These are phyloP conservation scores for Candida mesenterica DNA, from an alignment of 1,139 yeast genomes.

Conservation along the genomic window DNA sequence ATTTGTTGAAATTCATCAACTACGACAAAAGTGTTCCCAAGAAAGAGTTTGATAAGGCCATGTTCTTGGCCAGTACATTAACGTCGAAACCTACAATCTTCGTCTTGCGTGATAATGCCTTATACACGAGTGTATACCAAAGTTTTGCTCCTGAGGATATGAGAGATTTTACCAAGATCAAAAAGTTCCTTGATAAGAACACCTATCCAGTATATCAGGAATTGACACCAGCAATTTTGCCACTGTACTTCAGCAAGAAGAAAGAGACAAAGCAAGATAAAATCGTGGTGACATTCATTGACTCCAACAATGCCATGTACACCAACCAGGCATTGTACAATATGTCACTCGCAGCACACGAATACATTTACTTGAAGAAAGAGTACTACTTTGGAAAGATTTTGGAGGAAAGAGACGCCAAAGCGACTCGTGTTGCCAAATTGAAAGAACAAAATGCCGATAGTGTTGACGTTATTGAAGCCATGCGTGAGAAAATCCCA, in stretches of 20 bases:
- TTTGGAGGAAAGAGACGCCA: conserved; percentile 36
- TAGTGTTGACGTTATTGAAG: conserved; percentile 39
- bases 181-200: conserved; percentile 46
- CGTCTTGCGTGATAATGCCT: conserved; percentile 55
- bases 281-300: conserved; percentile 54
- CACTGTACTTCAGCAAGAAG: conserved; percentile 35
- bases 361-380: conserved; percentile 47
- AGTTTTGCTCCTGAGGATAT: conserved; percentile 64
- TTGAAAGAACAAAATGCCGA: conserved; percentile 46
- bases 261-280: conserved; percentile 29
- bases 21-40: conserved; percentile 32
- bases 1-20: conserved; percentile 40
- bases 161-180: conserved; percentile 47
- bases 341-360: conserved; percentile 52
- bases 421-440: conserved; percentile 39
- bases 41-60: conserved; percentile 38
- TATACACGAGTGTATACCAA: conserved; percentile 53
- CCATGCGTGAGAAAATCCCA: conserved; percentile 49
- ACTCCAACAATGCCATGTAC: conserved; percentile 37
- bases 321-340: conserved; percentile 40
- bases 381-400: conserved; percentile 43
- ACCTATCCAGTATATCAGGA: conserved; percentile 53
- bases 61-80: conserved; percentile 50
- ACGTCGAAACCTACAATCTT: conserved; percentile 61
- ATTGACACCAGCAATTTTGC: conserved; percentile 40